Percentiles rank a stretch among this genome's conserved stretches.
phyloP scores from a whole-genome alignment of 176 grass and related monocot species.

The Bolboschoenus planiculmis region DNA sequence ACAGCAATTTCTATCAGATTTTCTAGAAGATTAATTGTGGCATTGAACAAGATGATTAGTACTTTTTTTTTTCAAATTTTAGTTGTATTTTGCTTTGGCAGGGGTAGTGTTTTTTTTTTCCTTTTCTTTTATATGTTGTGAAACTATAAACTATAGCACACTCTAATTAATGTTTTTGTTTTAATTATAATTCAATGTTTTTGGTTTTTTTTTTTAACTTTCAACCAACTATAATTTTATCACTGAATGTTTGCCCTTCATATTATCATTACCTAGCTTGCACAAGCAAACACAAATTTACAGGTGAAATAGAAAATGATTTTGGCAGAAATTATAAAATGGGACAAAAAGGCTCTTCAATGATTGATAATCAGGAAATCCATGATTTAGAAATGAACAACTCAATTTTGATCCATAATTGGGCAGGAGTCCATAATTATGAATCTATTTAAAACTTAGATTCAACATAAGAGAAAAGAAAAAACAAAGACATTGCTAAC shows the following conservation, averaged over 20 bases:
- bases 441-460: background rate
- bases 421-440: background rate
- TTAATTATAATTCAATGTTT: background rate
- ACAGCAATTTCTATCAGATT: background rate
- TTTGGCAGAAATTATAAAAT: background rate
- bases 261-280: background rate
- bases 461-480: background rate
- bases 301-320: background rate
- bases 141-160: background rate
- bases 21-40: background rate
- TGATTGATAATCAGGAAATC: background rate
- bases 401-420: background rate
- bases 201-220: background rate
- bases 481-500: background rate
- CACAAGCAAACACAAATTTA: background rate
- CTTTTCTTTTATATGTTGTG: background rate
- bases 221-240: background rate
- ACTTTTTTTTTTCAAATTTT: background rate
- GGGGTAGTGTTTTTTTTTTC: background rate
- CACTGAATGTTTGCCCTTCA: background rate
- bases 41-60: background rate
- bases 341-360: background rate
- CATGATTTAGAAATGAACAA: background rate
- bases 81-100: background rate
- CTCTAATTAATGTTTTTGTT: background rate